Conservation (phyloP, 177 flowering plant species). For the Vitis hybrid region DNA sequence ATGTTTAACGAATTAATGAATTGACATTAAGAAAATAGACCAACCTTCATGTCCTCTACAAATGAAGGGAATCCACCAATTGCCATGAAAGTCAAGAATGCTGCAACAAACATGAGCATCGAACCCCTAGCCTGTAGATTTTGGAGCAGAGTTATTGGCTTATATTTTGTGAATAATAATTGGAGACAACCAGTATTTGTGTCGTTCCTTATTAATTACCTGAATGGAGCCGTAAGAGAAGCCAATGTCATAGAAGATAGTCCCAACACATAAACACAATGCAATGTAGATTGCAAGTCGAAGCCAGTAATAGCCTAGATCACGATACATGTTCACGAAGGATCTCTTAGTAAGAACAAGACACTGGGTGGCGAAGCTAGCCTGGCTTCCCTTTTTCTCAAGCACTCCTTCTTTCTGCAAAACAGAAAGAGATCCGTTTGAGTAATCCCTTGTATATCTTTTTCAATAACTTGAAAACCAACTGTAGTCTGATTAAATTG, state of each 20-base stretch:
- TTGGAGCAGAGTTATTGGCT: background rate
- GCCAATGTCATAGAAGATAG: conserved; percentile 39
- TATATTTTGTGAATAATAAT: background rate
- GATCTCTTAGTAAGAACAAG: conserved; percentile 32
- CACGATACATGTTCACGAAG: conserved; percentile 48
- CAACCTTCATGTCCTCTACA: conserved; percentile 65
- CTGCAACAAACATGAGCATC: conserved; percentile 41
- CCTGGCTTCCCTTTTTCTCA: conserved; percentile 27
- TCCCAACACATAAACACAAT: conserved; percentile 39
- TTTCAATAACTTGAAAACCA: no score
- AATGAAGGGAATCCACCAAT: conserved; percentile 75
- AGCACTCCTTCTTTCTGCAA: conserved; percentile 22
- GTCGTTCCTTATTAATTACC: conserved; percentile 10
- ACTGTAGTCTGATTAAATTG: background rate
- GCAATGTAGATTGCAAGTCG: conserved; percentile 43
- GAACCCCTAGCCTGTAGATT: conserved; percentile 37
- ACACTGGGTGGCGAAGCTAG: conserved; percentile 36
- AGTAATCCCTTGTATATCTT: no score
- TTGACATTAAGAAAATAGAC: background rate
- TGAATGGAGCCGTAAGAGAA: conserved; percentile 31
- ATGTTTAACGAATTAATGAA: no score
- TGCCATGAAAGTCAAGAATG: conserved; percentile 66
- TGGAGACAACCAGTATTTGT: background rate
- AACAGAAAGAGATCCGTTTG: background rate
- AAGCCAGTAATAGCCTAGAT: conserved; percentile 55